Base-by-base conservation (phyloP, 1,284 basidiomycete genomes). In the Ganoderma lucidum region DNA sequence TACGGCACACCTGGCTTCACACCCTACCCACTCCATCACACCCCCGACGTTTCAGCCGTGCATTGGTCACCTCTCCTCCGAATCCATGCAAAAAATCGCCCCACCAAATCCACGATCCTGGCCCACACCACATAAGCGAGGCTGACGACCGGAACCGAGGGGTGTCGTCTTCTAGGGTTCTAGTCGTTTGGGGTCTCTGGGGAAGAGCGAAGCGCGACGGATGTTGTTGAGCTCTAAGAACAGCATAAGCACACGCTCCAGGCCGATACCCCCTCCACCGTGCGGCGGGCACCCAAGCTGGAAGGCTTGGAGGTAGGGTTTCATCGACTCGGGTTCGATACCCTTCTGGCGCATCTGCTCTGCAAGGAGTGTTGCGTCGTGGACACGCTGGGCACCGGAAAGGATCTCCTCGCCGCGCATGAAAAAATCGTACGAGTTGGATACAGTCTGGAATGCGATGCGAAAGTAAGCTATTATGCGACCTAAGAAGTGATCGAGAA, bases 391-490 rank as follows among this genome's bases (percentile, higher is more conserved):
- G 23, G 97, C 97, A 19, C 97, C 97, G 2, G 96, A 98, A 39
- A 99, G 86, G 77, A 99, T 99, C 82, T 99, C 97, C 82, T 99
- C 96, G 15, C 97, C 97, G 53, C 97, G 91, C 96, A 99, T 98
- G 89, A 99, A 99, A 83, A 99, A 99, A 84, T 99, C 97, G 82
- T 99, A 99, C 58, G 97, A 98, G 84, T 99, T 99, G 67, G 97
- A 98, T 66, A 98, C 87, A 19, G 90, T 90, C 91, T 96, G 75
- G 39, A 15, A 35, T 53, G 30, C 32, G 53, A 62, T 59, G 65
- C 64, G 55, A 56, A 64, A 53, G 69, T 67, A 45, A 75, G 41
- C 23, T 51, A 17, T 39, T 65, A 45, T 30, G 80, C 92, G 76
- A 55, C 28, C 8, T 28, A 17, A 30, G 59, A 61, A 17, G 59